Conservation (phyloP, 371 early-diverging fungal genomes). For the Syncephalastrum sp. region DNA sequence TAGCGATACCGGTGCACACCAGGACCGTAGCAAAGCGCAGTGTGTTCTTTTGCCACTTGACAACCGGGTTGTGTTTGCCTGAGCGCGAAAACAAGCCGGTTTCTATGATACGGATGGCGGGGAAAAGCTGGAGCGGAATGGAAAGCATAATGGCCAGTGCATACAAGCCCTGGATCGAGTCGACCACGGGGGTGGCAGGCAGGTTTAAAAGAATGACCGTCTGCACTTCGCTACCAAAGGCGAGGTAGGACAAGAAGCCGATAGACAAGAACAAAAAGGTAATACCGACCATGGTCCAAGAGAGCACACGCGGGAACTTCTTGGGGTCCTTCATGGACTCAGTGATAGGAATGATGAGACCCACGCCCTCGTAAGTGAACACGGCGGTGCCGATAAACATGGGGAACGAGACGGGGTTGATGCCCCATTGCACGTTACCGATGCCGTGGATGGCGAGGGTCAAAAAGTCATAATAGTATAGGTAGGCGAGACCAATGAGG, state of each 20-base stretch:
- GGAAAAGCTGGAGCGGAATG: constrained; percentile 84
- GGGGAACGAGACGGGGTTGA: constrained; percentile 71
- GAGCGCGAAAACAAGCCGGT: constrained; percentile 59
- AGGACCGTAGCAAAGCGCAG: constrained; percentile 62
- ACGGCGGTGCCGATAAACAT: constrained; percentile 88
- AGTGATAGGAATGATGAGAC: constrained; percentile 70
- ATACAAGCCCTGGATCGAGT: constrained; percentile 75
- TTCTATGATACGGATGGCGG: constrained; percentile 85
- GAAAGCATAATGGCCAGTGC: constrained; percentile 83
- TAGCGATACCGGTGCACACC: constrained; percentile 66
- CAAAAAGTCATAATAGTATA: constrained; percentile 70
- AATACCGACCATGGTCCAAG: constrained; percentile 67
- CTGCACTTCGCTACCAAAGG: constrained; percentile 77
- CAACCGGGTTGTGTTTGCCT: constrained; percentile 60
- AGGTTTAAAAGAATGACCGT: constrained; percentile 81
- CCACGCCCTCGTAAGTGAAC: constrained; percentile 90
- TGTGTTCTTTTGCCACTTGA: constrained; percentile 88
- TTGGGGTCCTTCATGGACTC: constrained; percentile 80
- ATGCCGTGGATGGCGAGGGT: constrained; percentile 58
- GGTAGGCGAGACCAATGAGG: constrained; percentile 71
- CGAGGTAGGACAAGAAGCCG: constrained; percentile 76
- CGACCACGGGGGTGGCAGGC: constrained; percentile 60
- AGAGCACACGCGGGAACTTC: constrained; percentile 72
- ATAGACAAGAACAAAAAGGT: constrained; percentile 71
- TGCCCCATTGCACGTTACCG: constrained; percentile 59